phyloP scores from a whole-genome alignment of 345 rosid genomes.

The Brassica juncea region DNA sequence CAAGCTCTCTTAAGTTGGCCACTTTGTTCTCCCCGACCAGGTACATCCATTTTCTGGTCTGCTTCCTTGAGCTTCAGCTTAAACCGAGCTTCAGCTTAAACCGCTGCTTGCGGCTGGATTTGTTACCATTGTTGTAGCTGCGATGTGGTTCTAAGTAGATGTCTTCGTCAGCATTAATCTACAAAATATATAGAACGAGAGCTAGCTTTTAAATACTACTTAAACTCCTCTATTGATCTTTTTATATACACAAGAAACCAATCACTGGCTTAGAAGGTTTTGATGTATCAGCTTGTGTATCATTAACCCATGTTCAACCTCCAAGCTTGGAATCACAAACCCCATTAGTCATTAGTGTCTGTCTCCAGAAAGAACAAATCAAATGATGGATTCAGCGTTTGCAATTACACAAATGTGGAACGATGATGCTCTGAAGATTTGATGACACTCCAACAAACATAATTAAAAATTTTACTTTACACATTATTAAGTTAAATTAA shows the following conservation, averaged over 20 bases:
- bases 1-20: no score
- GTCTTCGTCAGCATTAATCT: conserved; percentile 64
- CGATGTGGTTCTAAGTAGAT: conserved; percentile 90
- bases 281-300: no score
- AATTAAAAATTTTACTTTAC: no score
- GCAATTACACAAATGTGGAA: no score
- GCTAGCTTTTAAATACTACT: neutral
- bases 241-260: neutral
- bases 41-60: conserved; percentile 44
- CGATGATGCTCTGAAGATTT: no score
- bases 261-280: neutral
- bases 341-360: no score
- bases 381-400: no score
- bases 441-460: no score
- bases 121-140: conserved; percentile 58
- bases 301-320: no score
- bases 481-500: no score
- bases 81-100: conserved; percentile 52
- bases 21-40: conserved; percentile 49
- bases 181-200: conserved; percentile 4
- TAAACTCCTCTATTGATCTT: neutral
- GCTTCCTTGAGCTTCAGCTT: conserved; percentile 29
- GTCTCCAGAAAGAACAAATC: no score
- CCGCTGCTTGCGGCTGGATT: conserved; percentile 67
- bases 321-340: no score